phyloP scores from a whole-genome alignment of 768 basidiomycete species.

The Boletus edulis region DNA sequence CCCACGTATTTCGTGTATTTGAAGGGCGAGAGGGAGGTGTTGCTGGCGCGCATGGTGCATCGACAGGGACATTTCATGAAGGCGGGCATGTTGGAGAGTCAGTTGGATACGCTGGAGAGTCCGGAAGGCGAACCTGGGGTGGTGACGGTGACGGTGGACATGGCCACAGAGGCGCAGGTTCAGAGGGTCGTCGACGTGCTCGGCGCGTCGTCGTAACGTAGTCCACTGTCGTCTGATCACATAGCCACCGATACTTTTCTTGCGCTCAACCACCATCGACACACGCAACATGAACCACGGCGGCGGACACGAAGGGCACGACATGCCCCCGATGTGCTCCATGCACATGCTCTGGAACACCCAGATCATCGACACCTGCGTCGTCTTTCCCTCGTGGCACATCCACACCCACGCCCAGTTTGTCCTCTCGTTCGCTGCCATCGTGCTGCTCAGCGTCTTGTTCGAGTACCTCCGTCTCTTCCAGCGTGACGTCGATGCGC shows the following conservation, averaged over 20 bases:
- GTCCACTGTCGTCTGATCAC: no score
- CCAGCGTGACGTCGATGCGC: conserved; percentile 55
- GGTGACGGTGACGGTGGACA: conserved; percentile 55
- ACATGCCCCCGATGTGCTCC: conserved; percentile 52
- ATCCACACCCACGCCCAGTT: conserved; percentile 57
- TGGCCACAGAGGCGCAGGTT: conserved; percentile 57
- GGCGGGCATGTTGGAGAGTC: conserved; percentile 75
- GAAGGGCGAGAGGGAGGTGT: conserved; percentile 51
- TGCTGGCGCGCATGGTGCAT: conserved; percentile 61
- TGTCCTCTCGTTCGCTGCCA: conserved; percentile 59
- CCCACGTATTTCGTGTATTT: conserved; percentile 83
- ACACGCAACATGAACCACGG: conserved; percentile 38
- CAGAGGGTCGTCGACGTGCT: conserved; percentile 29
- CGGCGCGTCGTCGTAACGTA: not conserved
- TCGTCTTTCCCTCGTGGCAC: conserved; percentile 81
- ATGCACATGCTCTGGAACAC: conserved; percentile 92
- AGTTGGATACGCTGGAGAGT: conserved; percentile 66
- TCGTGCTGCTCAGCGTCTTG: conserved; percentile 65
- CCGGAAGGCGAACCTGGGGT: conserved; percentile 69
- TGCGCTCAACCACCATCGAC: not conserved
- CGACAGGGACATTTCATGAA: conserved; percentile 84
- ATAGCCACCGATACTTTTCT: not conserved
- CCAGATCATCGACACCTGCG: conserved; percentile 73
- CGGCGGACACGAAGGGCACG: conserved; percentile 33
- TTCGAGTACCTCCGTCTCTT: conserved; percentile 78